Conservation (phyloP, 2,329 filamentous ascomycete species). For the Alternaria arborescens region DNA sequence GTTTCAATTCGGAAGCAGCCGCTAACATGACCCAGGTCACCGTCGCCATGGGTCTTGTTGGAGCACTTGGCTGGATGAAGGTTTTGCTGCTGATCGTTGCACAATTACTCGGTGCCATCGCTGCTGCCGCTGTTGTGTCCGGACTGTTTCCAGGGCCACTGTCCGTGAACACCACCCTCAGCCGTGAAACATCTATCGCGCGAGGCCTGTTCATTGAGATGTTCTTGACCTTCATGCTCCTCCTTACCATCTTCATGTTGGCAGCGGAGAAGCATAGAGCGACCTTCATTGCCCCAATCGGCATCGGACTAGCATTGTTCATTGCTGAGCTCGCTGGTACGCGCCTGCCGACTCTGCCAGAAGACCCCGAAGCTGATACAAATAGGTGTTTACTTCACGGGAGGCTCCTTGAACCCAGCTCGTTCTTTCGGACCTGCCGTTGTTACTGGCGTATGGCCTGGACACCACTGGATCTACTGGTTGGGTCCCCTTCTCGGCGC, state of each 20-base stretch:
- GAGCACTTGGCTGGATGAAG: slow-evolving; percentile 57
- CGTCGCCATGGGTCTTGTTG: slow-evolving; percentile 58
- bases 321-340: slow-evolving; percentile 56
- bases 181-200: slow-evolving; percentile 51
- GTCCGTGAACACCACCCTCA: slow-evolving; percentile 57
- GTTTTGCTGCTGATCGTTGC: slow-evolving; percentile 55
- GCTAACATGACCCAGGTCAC: slow-evolving; percentile 51
- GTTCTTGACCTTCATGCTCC: slow-evolving; percentile 59
- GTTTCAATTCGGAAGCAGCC: accelerated
- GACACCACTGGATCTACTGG: slow-evolving; percentile 63
- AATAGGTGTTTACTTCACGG: slow-evolving; percentile 57
- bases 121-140: slow-evolving; percentile 56
- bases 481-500: slow-evolving; percentile 58
- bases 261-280: slow-evolving; percentile 53
- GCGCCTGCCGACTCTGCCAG: neutral
- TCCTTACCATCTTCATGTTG: slow-evolving; percentile 60
- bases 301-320: slow-evolving; percentile 58
- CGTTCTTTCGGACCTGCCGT: slow-evolving; percentile 60
- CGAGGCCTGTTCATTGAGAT: slow-evolving; percentile 61
- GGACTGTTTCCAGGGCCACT: slow-evolving; percentile 57
- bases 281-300: slow-evolving; percentile 52
- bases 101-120: slow-evolving; percentile 57
- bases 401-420: slow-evolving; percentile 59
- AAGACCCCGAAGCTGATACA: slow-evolving; percentile 13
- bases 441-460: slow-evolving; percentile 52